These are phyloP conservation scores for Sugiyamaella floridensis DNA, from an alignment of 805 yeast species.

Conservation along the genomic window DNA sequence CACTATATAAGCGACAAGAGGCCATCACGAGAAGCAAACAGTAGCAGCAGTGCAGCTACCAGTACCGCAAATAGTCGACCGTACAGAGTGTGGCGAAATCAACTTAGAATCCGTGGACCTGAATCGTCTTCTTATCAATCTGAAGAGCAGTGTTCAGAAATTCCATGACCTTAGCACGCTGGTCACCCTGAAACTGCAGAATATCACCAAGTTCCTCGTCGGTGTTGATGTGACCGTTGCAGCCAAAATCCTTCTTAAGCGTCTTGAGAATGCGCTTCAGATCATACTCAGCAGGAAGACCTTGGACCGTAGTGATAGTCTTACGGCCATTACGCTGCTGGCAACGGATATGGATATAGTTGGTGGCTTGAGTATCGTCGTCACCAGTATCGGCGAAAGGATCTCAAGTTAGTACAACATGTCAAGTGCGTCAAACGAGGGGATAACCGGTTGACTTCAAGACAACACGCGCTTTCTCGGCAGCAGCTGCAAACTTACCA, in stretches of 20 bases:
- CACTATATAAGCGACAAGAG: not conserved
- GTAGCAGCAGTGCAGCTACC: too few relatives aligned
- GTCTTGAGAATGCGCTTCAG: conserved; percentile 88
- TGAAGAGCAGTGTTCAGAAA: conserved; percentile 81
- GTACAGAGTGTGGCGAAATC: too few relatives aligned
- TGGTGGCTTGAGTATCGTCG: conserved; percentile 93
- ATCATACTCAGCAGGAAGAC: conserved; percentile 92
- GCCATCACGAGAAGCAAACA: not conserved
- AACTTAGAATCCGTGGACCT: conserved; percentile 90
- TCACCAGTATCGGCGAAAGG: conserved; percentile 99
- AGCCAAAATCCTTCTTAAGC: conserved; percentile 95
- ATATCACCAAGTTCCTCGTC: conserved; percentile 95
- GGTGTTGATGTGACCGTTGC: conserved; percentile 96
- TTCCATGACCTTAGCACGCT: conserved; percentile 92
- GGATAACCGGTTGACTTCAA: too few relatives aligned
- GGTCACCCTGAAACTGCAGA: conserved; percentile 98
- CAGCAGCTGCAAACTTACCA: conserved; percentile 25
- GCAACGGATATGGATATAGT: conserved; percentile 94
- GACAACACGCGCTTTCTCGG: not conserved
- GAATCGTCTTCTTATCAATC: conserved; percentile 91
- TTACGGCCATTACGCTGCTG: conserved; percentile 99
- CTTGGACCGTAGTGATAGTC: conserved; percentile 97
- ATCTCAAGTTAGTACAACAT: conserved; percentile 39
- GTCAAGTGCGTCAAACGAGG: not conserved
- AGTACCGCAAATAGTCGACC: too few relatives aligned